phyloP scores from a whole-genome alignment of 805 yeast genomes.

The Hanseniaspora pseudoguilliermondii region DNA sequence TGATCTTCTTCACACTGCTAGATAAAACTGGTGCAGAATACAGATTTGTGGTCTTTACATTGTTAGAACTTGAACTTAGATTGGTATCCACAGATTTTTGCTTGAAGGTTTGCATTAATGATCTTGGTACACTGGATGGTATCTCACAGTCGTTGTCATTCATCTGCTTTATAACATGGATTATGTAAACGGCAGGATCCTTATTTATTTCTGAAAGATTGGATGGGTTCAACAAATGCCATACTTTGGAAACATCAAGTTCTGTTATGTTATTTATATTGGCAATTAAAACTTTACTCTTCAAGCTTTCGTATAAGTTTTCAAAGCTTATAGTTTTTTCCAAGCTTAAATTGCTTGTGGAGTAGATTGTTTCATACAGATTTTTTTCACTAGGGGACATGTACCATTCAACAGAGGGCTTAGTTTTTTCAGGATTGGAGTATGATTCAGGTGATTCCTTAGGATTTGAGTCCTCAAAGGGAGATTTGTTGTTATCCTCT shows the following conservation, averaged over 20 bases:
- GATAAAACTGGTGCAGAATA: conserved; percentile 19
- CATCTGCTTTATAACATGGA: conserved; percentile 85
- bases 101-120: conserved; percentile 79
- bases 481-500: background rate
- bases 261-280: conserved; percentile 64
- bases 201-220: conserved; percentile 78
- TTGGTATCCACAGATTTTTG: conserved; percentile 71
- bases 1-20: conserved; percentile 22
- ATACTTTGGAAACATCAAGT: conserved; percentile 75
- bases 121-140: conserved; percentile 90
- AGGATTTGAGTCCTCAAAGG: background rate
- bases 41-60: conserved; percentile 23
- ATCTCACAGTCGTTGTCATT: conserved; percentile 66
- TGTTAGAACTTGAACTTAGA: conserved; percentile 42
- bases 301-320: conserved; percentile 49
- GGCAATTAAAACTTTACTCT: conserved; percentile 26
- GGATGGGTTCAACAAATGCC: conserved; percentile 92
- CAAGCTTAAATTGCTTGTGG: conserved; percentile 37
- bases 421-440: conserved; percentile 1
- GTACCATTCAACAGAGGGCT: conserved; percentile 73
- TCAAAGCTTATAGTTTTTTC: conserved; percentile 80
- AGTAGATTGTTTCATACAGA: conserved; percentile 66
- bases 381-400: conserved; percentile 77
- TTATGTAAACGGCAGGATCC: conserved; percentile 78
- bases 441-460: background rate